Percentiles rank a stretch among this genome's conserved stretches.
phyloP scores from a whole-genome alignment of 306 rosid species.

The Erythrophleum fordii region DNA sequence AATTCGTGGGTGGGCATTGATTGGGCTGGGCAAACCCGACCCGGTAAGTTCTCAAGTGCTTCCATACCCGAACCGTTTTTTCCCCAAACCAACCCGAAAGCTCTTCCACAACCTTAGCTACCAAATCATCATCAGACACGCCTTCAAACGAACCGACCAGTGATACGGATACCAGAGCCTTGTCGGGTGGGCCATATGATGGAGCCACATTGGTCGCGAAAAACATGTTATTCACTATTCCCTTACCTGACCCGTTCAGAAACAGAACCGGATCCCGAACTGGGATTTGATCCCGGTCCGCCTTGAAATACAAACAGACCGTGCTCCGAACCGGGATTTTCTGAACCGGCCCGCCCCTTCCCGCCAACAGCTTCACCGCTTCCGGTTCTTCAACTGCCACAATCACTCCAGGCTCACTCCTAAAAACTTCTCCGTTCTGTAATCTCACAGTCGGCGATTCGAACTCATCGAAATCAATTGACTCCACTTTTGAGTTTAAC shows the following conservation, averaged over 20 bases:
- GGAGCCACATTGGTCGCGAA: constrained; percentile 86
- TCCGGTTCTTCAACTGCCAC: constrained; percentile 79
- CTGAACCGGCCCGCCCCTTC: constrained; percentile 36
- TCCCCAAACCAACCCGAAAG: constrained; percentile 71
- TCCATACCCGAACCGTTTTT: constrained; percentile 60
- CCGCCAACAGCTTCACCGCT: constrained; percentile 49
- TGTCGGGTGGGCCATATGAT: constrained; percentile 68
- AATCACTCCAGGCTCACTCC: constrained; percentile 72
- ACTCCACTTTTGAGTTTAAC: constrained; percentile 57
- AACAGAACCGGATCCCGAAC: constrained; percentile 61
- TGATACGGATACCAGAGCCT: constrained; percentile 69
- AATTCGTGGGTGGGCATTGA: constrained; percentile 73
- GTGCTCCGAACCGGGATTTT: constrained; percentile 74
- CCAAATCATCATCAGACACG: constrained; percentile 52
- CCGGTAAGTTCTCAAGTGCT: constrained; percentile 70
- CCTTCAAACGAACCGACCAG: constrained; percentile 62
- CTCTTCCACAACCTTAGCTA: constrained; percentile 55
- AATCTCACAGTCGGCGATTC: constrained; percentile 55
- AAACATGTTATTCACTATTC: constrained; percentile 89
- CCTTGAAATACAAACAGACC: constrained; percentile 64
- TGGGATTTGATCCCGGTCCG: constrained; percentile 55
- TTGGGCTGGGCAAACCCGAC: constrained; percentile 84
- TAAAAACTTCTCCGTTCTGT: constrained; percentile 62
- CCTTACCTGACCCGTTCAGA: constrained; percentile 82
- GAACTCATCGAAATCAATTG: constrained; percentile 45